Conservation (phyloP, 495 filamentous ascomycete species). For the Penicillium bovifimosum region DNA sequence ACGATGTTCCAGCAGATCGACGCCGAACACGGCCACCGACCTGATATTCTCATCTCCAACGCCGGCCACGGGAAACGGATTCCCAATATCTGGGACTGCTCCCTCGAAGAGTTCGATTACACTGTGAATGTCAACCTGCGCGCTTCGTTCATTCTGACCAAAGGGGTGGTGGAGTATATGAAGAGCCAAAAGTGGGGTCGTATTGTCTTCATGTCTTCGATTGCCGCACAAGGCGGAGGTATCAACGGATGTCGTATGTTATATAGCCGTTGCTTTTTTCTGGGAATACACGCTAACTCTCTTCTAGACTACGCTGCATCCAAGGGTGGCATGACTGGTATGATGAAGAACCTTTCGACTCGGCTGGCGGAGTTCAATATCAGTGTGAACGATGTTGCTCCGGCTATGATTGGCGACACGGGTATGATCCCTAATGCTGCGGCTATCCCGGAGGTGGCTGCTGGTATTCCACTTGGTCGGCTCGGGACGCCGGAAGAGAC, state of each 20-base stretch:
- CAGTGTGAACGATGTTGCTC: conserved; percentile 70
- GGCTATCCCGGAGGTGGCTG: conserved; percentile 48
- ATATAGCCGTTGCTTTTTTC: neutral
- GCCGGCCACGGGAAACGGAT: conserved; percentile 50
- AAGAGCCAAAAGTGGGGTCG: conserved; percentile 57
- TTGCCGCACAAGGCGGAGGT: conserved; percentile 60
- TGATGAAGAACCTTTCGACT: conserved; percentile 63
- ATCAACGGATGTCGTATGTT: conserved; percentile 59
- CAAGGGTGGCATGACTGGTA: conserved; percentile 56
- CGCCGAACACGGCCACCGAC: conserved; percentile 45
- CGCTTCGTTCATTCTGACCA: conserved; percentile 59
- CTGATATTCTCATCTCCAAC: conserved; percentile 60
- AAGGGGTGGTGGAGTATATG: conserved; percentile 62
- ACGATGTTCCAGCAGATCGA: conserved; percentile 49
- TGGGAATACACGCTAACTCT: neutral
- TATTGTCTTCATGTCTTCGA: conserved; percentile 63
- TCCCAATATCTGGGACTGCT: conserved; percentile 46
- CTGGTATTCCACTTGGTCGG: conserved; percentile 55
- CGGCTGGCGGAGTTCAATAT: conserved; percentile 58
- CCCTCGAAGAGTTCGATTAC: conserved; percentile 60
- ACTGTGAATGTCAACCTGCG: conserved; percentile 61
- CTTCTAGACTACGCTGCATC: conserved; percentile 60
- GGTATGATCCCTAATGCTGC: conserved; percentile 58
- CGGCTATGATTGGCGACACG: conserved; percentile 68
- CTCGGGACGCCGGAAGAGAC: conserved; percentile 63